Base-by-base conservation (phyloP, 2,329 filamentous ascomycete genomes). In the Penicillium corylophilum region DNA sequence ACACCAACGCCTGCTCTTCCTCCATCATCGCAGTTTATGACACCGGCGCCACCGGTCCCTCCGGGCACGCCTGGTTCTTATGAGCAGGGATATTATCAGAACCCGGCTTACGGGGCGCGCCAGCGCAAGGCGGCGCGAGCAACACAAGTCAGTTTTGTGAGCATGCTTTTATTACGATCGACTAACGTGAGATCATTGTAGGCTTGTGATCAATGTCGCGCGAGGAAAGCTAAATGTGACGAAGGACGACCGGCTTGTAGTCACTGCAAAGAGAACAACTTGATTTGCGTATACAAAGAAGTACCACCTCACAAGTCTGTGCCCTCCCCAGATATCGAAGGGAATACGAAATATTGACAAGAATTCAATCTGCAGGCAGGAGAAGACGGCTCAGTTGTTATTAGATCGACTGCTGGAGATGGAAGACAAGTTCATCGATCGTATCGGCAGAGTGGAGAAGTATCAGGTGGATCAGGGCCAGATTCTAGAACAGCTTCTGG, bases 181-280 rank as follows among this genome's bases (percentile, higher is more conserved):
- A 38, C 35, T 38, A 38, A 38, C 9, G 3, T 20, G 18, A 28
- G 18, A 36, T 18, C 2, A 13, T 5, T 38, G 35, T 24, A 95
- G 86, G 94, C 94, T 33, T 99, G 94, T 72, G 91, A 95, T 65
- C 89, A 87, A 70, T 96, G 91, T 72, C 85, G 91, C 52, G 82
- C 88, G 54, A 81, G 93, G 35, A 96, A 95, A 72, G 90, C 90
- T 13, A 95, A 95, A 73, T 96, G 91, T 69, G 90, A 95, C 64
- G 91, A 96, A 76, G 85, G 86, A 10, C 85, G 88, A 59, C 91
- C 88, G 2, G 87, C 88, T 63, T 93, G 90, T 67, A 90, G 87
- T 35, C 84, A 85, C 64, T 99, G 94, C 70, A 88, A 87, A 63
- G 92, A 97, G 61, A 95, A 95, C 68, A 86, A 82, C 59, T 80